Conservation (phyloP, 257 asterid genomes). For the Cynanchum wilfordii region DNA sequence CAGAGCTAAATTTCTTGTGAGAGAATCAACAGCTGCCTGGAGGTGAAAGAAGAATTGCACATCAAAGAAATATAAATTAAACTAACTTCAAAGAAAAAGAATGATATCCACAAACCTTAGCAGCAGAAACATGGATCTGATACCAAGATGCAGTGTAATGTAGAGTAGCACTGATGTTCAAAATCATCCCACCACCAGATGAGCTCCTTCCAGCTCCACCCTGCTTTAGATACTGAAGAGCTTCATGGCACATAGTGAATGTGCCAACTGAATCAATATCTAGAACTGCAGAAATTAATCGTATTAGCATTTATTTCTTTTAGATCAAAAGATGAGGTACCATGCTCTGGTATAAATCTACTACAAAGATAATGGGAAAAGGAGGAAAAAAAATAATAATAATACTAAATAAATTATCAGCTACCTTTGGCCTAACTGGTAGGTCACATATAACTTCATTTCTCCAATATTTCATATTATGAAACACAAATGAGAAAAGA, state of each 20-base stretch:
- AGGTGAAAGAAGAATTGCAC: slow-evolving; percentile 6
- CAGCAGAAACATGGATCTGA: slow-evolving; percentile 89
- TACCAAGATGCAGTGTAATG: slow-evolving; percentile 92
- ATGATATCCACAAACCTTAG: slow-evolving; percentile 54
- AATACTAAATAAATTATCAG: not conserved
- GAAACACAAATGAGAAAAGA: not conserved
- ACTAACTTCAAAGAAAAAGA: slow-evolving; percentile 8
- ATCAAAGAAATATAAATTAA: not conserved
- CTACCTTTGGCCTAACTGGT: not conserved
- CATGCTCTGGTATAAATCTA: not conserved
- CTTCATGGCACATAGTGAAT: slow-evolving; percentile 89
- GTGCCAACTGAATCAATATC: slow-evolving; percentile 94
- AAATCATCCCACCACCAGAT: slow-evolving; percentile 64
- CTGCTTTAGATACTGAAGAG: slow-evolving; percentile 63
- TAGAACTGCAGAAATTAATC: slow-evolving; percentile 43
- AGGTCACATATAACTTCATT: not conserved
- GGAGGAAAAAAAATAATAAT: too few species aligned
- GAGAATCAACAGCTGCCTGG: slow-evolving; percentile 86
- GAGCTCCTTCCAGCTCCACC: slow-evolving; percentile 55
- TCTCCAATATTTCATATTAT: not conserved
- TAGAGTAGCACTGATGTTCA: slow-evolving; percentile 84
- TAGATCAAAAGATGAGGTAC: not conserved
- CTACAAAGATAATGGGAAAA: not conserved
- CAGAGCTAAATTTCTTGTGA: slow-evolving; percentile 74
- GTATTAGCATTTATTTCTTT: not conserved